A percentile compares a stretch with the other conserved stretches of the same genome.
Conservation (phyloP, 1,139 yeast species). For the Saccharomyces hybrid region DNA sequence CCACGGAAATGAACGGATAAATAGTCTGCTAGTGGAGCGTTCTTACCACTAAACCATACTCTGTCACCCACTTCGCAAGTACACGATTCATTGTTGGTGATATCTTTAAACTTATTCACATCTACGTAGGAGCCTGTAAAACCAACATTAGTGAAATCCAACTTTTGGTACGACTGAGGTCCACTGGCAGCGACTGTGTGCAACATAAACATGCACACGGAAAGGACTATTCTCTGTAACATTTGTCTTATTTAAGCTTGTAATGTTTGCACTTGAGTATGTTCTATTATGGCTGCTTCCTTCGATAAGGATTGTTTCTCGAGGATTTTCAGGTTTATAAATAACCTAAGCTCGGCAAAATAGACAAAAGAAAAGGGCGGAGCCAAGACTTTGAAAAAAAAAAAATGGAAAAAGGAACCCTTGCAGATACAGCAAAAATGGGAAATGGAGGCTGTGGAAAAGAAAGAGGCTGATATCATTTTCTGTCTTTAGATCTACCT, state of each 20-base stretch:
- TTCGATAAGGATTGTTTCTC: neutral
- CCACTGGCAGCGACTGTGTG: conserved; percentile 4
- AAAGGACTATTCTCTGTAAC: neutral
- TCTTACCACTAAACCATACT: conserved; percentile 48
- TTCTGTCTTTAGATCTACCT: neutral
- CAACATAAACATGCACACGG: neutral
- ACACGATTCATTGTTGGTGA: conserved; percentile 42
- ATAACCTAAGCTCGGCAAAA: neutral
- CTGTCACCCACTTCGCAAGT: conserved; percentile 39
- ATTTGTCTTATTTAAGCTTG: neutral
- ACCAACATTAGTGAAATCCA: conserved; percentile 56
- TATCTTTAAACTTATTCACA: conserved; percentile 46
- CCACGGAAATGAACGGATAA: conserved; percentile 80
- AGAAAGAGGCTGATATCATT: neutral
- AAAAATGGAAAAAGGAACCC: neutral
- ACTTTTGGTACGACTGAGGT: conserved; percentile 32
- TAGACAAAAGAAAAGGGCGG: conserved; percentile 1
- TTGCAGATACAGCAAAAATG: neutral
- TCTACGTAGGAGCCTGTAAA: conserved; percentile 57
- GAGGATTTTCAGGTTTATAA: neutral
- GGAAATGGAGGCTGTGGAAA: neutral
- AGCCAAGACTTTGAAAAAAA: neutral
- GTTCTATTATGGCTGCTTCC: neutral
- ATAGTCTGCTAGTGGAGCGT: conserved; percentile 63
- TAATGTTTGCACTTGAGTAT: neutral